These are phyloP conservation scores for Limonium bicolor DNA, from an alignment of 148 eudicot genomes.

Conservation along the genomic window DNA sequence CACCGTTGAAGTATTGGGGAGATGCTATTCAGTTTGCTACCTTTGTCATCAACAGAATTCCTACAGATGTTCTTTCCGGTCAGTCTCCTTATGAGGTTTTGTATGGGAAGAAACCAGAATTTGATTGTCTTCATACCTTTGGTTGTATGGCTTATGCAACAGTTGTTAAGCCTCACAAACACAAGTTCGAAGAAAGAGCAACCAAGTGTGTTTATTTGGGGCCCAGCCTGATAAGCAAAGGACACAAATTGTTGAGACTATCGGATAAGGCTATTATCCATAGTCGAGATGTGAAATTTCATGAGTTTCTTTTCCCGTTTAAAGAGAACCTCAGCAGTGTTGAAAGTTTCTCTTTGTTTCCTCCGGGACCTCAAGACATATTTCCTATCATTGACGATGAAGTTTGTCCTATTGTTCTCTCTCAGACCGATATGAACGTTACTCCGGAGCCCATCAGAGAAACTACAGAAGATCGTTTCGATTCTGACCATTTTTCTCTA, in stretches of 20 bases:
- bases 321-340: no score
- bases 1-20: not conserved
- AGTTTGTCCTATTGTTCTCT: no score
- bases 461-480: no score
- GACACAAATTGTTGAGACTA: not conserved
- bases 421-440: no score
- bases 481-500: no score
- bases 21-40: not conserved
- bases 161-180: not conserved
- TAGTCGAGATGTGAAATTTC: not conserved
- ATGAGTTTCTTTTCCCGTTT: not conserved
- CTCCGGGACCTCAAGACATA: no score
- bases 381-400: no score
- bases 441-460: no score
- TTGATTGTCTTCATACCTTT: not conserved
- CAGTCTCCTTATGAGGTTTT: not conserved
- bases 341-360: no score
- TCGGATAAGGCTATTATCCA: not conserved
- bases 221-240: not conserved
- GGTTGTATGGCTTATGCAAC: not conserved
- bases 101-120: not conserved
- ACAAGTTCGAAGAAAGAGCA: not conserved
- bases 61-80: not conserved
- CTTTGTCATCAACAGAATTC: not conserved
- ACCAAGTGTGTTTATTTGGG: not conserved